A percentile compares a stretch with the other conserved stretches of the same genome.
phyloP scores from a whole-genome alignment of 2,329 filamentous ascomycete genomes.

The Elsinoe ampelina region DNA sequence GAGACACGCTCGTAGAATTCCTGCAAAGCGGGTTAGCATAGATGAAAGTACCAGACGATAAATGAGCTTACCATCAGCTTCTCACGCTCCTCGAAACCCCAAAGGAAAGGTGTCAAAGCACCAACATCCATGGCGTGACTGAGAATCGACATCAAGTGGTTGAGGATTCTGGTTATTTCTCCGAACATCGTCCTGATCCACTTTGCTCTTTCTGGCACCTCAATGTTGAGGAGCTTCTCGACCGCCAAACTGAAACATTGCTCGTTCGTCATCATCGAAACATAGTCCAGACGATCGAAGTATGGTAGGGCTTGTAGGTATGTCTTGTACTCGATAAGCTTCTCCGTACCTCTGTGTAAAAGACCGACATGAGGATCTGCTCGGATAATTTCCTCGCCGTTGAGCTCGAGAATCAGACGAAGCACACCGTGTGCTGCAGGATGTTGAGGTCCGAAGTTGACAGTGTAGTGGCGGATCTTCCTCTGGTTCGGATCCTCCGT shows the following conservation, averaged over 20 bases:
- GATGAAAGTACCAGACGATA: slow-evolving; percentile 9
- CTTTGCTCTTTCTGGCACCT: slow-evolving; percentile 91
- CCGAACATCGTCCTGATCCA: slow-evolving; percentile 94
- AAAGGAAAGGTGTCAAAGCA: slow-evolving; percentile 94
- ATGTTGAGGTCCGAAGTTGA: slow-evolving; percentile 99
- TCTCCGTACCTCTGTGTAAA: slow-evolving; percentile 94
- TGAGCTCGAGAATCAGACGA: slow-evolving; percentile 93
- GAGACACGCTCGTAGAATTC: slow-evolving; percentile 99
- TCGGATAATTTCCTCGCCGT: slow-evolving; percentile 93
- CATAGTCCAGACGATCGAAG: slow-evolving; percentile 97
- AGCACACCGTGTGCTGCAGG: slow-evolving; percentile 97
- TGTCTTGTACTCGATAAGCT: slow-evolving; percentile 99
- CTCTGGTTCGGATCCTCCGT: slow-evolving; percentile 49
- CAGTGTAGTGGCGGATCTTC: slow-evolving; percentile 97
- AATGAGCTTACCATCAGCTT: slow-evolving; percentile 80
- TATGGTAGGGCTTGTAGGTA: slow-evolving; percentile 97
- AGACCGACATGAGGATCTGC: slow-evolving; percentile 94
- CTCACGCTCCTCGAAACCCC: slow-evolving; percentile 99
- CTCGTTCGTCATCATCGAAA: slow-evolving; percentile 99
- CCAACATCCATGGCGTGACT: slow-evolving; percentile 99
- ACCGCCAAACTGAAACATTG: slow-evolving; percentile 93
- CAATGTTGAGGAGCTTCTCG: slow-evolving; percentile 95
- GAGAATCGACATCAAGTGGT: slow-evolving; percentile 95
- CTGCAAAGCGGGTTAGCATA: slow-evolving; percentile 38
- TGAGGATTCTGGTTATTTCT: slow-evolving; percentile 86